These are phyloP conservation scores for Kandelia obovata DNA, from an alignment of 345 rosid species.

Conservation along the genomic window DNA sequence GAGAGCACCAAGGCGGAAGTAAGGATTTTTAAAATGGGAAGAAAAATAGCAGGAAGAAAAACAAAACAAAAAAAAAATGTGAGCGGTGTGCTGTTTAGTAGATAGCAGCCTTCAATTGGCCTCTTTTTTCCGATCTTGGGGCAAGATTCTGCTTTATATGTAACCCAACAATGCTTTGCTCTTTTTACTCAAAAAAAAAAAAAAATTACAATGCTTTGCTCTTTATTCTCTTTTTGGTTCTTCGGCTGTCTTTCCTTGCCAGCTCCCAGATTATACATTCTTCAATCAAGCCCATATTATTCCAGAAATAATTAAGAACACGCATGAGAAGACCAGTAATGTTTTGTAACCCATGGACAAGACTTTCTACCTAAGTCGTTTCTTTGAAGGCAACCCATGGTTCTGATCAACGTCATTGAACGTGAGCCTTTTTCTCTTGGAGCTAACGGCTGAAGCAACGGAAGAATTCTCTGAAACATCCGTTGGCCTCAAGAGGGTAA, in stretches of 20 bases:
- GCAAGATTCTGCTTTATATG: background rate
- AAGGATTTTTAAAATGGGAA: conserved; percentile 17
- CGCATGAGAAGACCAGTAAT: background rate
- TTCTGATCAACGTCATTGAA: conserved; percentile 24
- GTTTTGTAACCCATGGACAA: background rate
- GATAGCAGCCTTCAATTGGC: conserved; percentile 17
- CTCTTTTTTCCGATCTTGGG: background rate
- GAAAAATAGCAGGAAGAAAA: background rate
- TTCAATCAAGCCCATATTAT: conserved; percentile 17
- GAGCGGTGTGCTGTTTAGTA: conserved; percentile 2
- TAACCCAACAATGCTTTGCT: background rate
- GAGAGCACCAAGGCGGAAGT: conserved; percentile 22
- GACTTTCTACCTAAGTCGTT: conserved; percentile 6
- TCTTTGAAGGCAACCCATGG: conserved; percentile 13
- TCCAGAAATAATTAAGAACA: background rate
- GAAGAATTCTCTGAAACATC: conserved; percentile 22
- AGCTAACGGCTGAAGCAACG: conserved; percentile 16
- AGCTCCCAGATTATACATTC: background rate
- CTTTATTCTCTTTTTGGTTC: conserved; percentile 9
- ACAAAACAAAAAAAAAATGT: background rate
- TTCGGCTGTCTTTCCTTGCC: conserved; percentile 8
- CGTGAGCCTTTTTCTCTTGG: conserved; percentile 36
- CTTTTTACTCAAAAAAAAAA: background rate
- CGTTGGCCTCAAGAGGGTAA: conserved; percentile 14
- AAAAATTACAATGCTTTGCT: background rate